A percentile compares a stretch with the other conserved stretches of the same genome.
Conservation (phyloP, 2,329 filamentous ascomycete genomes). For the Dothideomycetes sp. region DNA sequence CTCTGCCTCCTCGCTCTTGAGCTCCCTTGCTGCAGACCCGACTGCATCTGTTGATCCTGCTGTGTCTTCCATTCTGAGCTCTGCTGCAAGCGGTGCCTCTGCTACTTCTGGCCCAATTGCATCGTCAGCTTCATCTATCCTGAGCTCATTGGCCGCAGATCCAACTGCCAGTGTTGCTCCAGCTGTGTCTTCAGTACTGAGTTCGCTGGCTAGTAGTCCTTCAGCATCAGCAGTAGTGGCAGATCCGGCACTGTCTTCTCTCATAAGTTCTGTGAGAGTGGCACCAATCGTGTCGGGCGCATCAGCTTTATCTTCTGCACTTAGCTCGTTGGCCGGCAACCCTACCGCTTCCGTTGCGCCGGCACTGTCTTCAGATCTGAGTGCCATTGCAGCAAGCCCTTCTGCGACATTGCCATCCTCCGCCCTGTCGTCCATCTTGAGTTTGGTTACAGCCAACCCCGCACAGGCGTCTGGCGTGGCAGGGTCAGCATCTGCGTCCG, state of each 20-base stretch:
- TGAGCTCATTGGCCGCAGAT: background rate
- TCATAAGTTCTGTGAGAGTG: background rate
- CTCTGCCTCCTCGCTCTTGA: conserved; percentile 1
- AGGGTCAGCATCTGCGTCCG: background rate
- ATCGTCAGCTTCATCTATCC: background rate
- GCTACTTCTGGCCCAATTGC: background rate
- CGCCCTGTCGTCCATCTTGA: background rate
- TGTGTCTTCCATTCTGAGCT: background rate
- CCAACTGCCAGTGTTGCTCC: background rate
- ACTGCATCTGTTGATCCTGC: background rate
- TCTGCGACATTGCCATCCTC: conserved; percentile 1
- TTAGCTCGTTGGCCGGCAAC: conserved; percentile 1
- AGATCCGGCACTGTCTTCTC: background rate
- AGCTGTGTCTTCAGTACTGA: background rate
- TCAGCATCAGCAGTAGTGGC: background rate
- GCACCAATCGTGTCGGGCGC: background rate
- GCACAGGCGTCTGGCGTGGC: background rate
- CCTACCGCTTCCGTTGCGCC: conserved; percentile 1
- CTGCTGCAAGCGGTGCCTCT: background rate
- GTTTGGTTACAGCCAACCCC: background rate
- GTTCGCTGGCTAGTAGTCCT: background rate
- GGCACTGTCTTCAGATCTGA: conserved; percentile 3
- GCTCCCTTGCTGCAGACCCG: background rate
- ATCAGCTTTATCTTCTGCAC: background rate
- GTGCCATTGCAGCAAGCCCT: conserved; percentile 3